Evolutionary conservation across 176 grass and related monocot species (phyloP).

Genomic region (Rhynchospora pubera): DNA sequence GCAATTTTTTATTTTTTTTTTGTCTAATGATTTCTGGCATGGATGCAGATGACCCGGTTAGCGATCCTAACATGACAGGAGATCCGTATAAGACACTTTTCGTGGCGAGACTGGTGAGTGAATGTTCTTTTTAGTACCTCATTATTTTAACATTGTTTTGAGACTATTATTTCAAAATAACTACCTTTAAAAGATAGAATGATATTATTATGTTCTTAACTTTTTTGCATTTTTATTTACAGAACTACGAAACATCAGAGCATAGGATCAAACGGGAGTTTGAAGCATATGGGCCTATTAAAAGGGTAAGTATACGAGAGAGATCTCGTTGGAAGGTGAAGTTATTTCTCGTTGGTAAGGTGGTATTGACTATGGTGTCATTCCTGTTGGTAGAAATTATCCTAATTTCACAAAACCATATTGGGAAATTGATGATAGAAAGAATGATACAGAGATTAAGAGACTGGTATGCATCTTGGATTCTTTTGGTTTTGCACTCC

Average conservation of each 20-base stretch:
- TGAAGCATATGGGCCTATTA: conserved; percentile 82
- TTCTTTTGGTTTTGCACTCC: not conserved
- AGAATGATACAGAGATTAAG: not conserved
- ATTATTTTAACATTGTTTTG: not conserved
- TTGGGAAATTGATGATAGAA: too few relatives aligned
- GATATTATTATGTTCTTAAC: not conserved
- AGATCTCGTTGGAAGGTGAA: conserved; percentile 39
- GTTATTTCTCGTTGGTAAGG: conserved; percentile 55
- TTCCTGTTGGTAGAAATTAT: conserved; percentile 18
- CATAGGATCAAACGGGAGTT: conserved; percentile 65
- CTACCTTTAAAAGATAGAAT: not conserved
- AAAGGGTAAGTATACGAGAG: conserved; percentile 62
- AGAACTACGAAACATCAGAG: conserved; percentile 67
- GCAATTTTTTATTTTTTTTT: not conserved
- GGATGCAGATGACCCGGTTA: conserved; percentile 54
- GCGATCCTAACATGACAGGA: conserved; percentile 55
- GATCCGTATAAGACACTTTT: conserved; percentile 86
- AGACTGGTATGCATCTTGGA: conserved; percentile 14
- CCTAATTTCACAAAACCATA: not conserved
- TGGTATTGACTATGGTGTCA: conserved; percentile 28
- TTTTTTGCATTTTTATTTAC: conserved; percentile 20
- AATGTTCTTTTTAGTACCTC: not conserved
- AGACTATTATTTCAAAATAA: not conserved
- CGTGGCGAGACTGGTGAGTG: conserved; percentile 57
- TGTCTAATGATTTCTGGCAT: conserved; percentile 4